A percentile compares a stretch with the other conserved stretches of the same genome.
These are phyloP conservation scores for Sporothrix luriei DNA, from an alignment of 2,329 filamentous ascomycete species.

Conservation along the genomic window DNA sequence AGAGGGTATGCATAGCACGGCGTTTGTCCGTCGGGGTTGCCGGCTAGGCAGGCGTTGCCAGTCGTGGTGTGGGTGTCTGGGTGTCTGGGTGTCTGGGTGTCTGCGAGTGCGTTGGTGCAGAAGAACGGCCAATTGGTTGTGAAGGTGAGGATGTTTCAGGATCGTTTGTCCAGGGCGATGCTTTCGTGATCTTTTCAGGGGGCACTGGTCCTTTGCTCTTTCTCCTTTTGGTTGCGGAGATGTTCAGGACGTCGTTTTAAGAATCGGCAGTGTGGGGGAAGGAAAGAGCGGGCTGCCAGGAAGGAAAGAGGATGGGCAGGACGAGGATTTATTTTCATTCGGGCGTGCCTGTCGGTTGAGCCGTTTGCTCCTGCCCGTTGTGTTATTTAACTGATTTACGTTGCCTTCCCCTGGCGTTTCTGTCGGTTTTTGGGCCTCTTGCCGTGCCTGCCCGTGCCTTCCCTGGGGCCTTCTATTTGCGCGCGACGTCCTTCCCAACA, in stretches of 20 bases:
- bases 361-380: conserved; percentile 2
- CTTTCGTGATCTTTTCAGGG: not conserved
- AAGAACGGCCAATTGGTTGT: not conserved
- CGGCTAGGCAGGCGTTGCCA: conserved; percentile 32
- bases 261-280: conserved; percentile 7
- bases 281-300: not conserved
- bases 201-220: not conserved
- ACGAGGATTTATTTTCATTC: conserved; percentile 26
- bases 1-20: conserved; percentile 32
- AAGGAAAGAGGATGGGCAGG: conserved; percentile 19
- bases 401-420: not conserved
- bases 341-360: not conserved
- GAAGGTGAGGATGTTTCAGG: not conserved
- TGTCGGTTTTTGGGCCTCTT: conserved; percentile 14
- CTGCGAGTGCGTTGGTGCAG: not conserved
- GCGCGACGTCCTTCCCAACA: conserved; percentile 32
- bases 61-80: not conserved
- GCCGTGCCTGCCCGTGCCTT: conserved; percentile 30
- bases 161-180: not conserved
- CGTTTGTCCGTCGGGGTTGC: conserved; percentile 23
- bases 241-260: not conserved
- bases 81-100: conserved; percentile 18
- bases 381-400: conserved; percentile 10
- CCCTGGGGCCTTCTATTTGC: conserved; percentile 29
- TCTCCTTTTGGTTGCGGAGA: not conserved